phyloP scores from a whole-genome alignment of 768 basidiomycete genomes.

The Rhizopogon vulgaris region DNA sequence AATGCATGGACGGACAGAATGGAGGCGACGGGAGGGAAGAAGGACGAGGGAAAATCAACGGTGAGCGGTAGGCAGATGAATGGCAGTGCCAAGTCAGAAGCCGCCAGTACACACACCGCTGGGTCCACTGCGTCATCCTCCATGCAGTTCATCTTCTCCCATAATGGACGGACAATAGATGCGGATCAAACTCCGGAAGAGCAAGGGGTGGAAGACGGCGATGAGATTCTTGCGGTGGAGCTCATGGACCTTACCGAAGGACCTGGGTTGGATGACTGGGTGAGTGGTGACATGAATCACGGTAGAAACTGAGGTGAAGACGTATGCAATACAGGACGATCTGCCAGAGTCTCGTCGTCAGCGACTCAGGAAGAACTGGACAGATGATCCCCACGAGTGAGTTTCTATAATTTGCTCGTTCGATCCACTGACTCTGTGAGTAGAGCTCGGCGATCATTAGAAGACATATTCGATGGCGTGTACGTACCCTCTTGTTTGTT shows the following conservation, averaged over 20 bases:
- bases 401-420: constrained; percentile 16
- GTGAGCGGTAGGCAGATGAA: constrained; percentile 32
- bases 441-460: constrained; percentile 69
- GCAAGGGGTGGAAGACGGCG: constrained; percentile 80
- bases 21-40: constrained; percentile 55
- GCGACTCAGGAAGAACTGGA: constrained; percentile 78
- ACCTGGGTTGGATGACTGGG: constrained; percentile 55
- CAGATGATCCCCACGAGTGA: constrained; percentile 68
- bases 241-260: constrained; percentile 84
- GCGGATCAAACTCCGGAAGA: constrained; percentile 83
- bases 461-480: constrained; percentile 85
- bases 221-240: constrained; percentile 86
- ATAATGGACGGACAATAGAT: constrained; percentile 74
- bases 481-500: constrained; percentile 35
- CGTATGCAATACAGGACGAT: constrained; percentile 45
- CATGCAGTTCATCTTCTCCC: constrained; percentile 82
- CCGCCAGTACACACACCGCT: constrained; percentile 38
- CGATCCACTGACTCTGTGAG: not conserved
- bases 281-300: constrained; percentile 26
- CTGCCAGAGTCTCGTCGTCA: constrained; percentile 58
- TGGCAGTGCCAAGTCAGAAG: constrained; percentile 45
- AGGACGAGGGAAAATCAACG: constrained; percentile 28
- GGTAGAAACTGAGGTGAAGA: not conserved
- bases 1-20: constrained; percentile 87
- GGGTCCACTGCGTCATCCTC: constrained; percentile 33